These are phyloP conservation scores for Oligophagozyma castellii DNA, from an alignment of 1,139 yeast species.

Conservation along the genomic window DNA sequence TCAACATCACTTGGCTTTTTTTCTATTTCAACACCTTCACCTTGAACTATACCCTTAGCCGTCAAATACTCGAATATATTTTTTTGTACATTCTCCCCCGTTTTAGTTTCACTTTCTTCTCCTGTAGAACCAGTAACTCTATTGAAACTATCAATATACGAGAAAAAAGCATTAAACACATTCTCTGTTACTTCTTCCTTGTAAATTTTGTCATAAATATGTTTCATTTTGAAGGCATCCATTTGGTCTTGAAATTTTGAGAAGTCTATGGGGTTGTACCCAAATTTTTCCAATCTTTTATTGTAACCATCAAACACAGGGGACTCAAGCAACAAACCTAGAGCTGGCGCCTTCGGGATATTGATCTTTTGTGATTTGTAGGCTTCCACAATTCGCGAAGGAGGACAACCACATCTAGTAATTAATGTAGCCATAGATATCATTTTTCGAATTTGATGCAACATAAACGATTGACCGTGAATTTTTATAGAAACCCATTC, in stretches of 20 bases:
- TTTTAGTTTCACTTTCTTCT: slow-evolving; percentile 15
- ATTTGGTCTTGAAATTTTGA: slow-evolving; percentile 53
- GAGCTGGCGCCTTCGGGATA: slow-evolving; percentile 95
- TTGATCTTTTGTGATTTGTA: slow-evolving; percentile 64
- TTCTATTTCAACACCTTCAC: no score
- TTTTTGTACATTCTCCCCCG: slow-evolving; percentile 20
- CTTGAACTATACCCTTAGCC: slow-evolving; percentile 44
- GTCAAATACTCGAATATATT: slow-evolving; percentile 66
- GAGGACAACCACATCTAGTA: slow-evolving; percentile 76
- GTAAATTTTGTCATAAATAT: slow-evolving; percentile 84
- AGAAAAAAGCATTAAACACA: slow-evolving; percentile 77
- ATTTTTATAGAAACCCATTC: slow-evolving; percentile 95
- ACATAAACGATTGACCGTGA: slow-evolving; percentile 97
- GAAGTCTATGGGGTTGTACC: slow-evolving; percentile 68
- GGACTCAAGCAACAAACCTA: slow-evolving; percentile 77
- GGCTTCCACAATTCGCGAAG: slow-evolving; percentile 61
- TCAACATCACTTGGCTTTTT: no score
- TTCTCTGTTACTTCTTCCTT: slow-evolving; percentile 80
- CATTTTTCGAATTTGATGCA: slow-evolving; percentile 97
- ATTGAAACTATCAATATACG: slow-evolving; percentile 65
- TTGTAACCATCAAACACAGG: slow-evolving; percentile 89
- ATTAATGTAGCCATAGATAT: slow-evolving; percentile 87
- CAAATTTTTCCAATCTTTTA: slow-evolving; percentile 53
- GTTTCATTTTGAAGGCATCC: slow-evolving; percentile 76
- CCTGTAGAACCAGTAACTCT: slow-evolving; percentile 24